These are phyloP conservation scores for Globisporangium irregulare DNA, from an alignment of 352 stramenopile species.

Conservation along the genomic window DNA sequence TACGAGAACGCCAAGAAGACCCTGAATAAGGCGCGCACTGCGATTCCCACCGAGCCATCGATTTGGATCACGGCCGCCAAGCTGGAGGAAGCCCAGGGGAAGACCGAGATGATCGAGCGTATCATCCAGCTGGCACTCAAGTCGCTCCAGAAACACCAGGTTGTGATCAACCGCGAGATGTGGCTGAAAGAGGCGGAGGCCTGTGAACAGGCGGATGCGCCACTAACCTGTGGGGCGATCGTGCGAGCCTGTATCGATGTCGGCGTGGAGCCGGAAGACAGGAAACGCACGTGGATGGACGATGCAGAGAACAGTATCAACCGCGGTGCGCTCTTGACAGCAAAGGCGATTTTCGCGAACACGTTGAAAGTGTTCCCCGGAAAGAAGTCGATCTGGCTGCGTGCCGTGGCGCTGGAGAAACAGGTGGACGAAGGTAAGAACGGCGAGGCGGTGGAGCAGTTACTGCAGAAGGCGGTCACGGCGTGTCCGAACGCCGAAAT, in stretches of 20 bases:
- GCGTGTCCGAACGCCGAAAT: conserved; percentile 94
- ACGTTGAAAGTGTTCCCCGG: conserved; percentile 85
- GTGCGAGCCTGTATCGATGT: conserved; percentile 92
- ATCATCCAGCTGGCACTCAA: conserved; percentile 83
- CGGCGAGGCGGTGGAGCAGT: conserved; percentile 70
- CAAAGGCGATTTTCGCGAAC: conserved; percentile 93
- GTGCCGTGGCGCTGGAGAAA: conserved; percentile 96
- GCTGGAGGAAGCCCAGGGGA: conserved; percentile 97
- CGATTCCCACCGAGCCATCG: conserved; percentile 94
- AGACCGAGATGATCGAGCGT: conserved; percentile 77
- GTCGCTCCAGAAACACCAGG: conserved; percentile 88
- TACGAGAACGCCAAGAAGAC: conserved; percentile 98
- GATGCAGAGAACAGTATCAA: conserved; percentile 93
- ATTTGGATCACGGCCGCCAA: conserved; percentile 99
- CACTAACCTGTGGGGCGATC: conserved; percentile 94
- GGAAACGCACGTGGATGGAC: conserved; percentile 96
- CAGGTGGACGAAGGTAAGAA: conserved; percentile 84
- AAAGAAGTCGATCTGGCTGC: conserved; percentile 96
- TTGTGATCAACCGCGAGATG: conserved; percentile 92
- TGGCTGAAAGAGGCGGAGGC: conserved; percentile 97
- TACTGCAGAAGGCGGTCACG: conserved; percentile 93
- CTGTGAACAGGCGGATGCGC: conserved; percentile 88
- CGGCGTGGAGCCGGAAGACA: conserved; percentile 95
- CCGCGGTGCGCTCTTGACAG: conserved; percentile 86
- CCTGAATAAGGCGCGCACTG: conserved; percentile 94